Evolutionary conservation across 768 basidiomycete genomes (phyloP), one percentile per base, ranked within the genome.

Genomic region (Krasilnikovozyma curviuscula): DNA sequence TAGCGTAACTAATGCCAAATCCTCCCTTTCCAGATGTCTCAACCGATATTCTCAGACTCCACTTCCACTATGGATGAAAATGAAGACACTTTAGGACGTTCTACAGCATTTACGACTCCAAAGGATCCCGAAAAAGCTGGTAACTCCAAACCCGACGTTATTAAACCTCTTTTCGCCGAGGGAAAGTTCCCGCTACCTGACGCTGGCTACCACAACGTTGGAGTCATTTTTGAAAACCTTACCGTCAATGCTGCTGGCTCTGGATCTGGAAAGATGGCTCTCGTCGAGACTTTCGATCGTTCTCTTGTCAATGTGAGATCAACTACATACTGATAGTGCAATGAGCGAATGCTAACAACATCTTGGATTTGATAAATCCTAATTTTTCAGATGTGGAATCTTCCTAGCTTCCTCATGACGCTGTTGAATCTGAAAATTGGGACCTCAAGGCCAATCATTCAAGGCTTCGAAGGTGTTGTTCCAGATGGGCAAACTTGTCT

Each of bases 311-410:
- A 40, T 30, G 49, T 44, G 35, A 25, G 49, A 12, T 25, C 32
- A 19, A 10, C 40, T 21, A 5, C 30, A 12, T 24, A 7, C 21
- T 19, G 4, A 7, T n/a, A n/a, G 2, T 4, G 35, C 9, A 7
- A 18, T 7, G 6, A 6, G 9, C 3, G 28, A 10, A 18, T 3
- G 43, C 30, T 16, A 21, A 9, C 7, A 14, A 3, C 27, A 30
- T n/a, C n/a, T n/a, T n/a, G n/a, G n/a, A n/a, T n/a, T n/a, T n/a
- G n/a, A n/a, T n/a, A 19, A 12, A 4, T 40, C 6, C 27, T 25
- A 13, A 13, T 40, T 18, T 21, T 40, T 7, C 8, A 52, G 45
- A 48, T 44, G 46, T 53, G 40, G 40, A 42, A 53, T n/a, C 2
- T 53, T 3, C 41, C 42, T 14, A 24, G 29, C 7, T 53, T 53